Evolutionary conservation across 108 stramenopile genomes (phyloP).

Genomic region (Skeletonema tropicum): DNA sequence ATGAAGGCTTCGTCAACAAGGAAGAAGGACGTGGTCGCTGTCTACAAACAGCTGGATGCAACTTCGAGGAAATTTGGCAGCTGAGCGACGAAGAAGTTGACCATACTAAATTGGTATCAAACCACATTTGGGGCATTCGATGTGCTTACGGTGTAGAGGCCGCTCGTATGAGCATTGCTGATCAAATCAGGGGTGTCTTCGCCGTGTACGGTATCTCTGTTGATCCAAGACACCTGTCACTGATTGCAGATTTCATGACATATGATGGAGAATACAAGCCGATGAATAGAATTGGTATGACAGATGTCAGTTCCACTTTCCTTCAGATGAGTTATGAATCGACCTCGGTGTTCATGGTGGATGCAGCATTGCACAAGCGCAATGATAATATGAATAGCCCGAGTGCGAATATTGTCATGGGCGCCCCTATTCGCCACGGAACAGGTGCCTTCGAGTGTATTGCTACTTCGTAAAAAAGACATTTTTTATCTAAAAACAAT

Average conservation of each 20-base stretch:
- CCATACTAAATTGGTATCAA: constrained; percentile 84
- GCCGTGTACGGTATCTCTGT: constrained; percentile 98
- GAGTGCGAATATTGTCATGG: constrained; percentile 94
- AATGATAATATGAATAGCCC: constrained; percentile 86
- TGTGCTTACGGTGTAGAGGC: constrained; percentile 98
- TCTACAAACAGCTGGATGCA: constrained; percentile 94
- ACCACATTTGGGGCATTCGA: constrained; percentile 94
- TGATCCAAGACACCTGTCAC: constrained; percentile 94
- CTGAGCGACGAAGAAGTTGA: constrained; percentile 78
- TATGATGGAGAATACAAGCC: constrained; percentile 94
- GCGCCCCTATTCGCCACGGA: constrained; percentile 89
- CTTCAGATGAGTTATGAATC: constrained; percentile 99
- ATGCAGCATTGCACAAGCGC: constrained; percentile 82
- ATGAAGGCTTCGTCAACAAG: constrained; percentile 82
- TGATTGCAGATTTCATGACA: constrained; percentile 99
- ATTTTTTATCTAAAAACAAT: not conserved
- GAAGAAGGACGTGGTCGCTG: constrained; percentile 88
- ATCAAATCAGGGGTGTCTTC: constrained; percentile 97
- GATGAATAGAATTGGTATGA: constrained; percentile 98
- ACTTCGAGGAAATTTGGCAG: constrained; percentile 94
- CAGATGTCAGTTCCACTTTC: constrained; percentile 86
- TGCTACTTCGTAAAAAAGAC: constrained; percentile 5
- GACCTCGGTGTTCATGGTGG: constrained; percentile 93
- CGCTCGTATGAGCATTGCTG: constrained; percentile 90
- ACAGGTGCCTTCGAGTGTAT: constrained; percentile 91